Evolutionary conservation across 495 filamentous ascomycete genomes (phyloP).

Genomic region (Podospora anserina): DNA sequence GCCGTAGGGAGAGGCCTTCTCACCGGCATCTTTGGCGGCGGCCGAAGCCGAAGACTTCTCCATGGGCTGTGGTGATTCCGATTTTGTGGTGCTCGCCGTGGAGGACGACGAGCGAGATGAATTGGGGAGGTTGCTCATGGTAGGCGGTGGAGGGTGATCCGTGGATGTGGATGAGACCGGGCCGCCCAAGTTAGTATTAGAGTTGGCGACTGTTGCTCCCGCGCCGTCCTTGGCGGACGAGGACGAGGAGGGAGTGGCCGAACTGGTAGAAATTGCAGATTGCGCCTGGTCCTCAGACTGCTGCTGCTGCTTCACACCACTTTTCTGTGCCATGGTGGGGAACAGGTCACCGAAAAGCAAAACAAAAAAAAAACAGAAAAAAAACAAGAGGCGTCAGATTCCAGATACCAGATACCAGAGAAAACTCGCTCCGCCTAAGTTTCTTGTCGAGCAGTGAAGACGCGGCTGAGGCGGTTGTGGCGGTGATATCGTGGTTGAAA

Average conservation of each 20-base stretch:
- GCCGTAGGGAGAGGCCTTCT: conserved; percentile 71
- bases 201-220: conserved; percentile 4
- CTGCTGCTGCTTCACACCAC: conserved; percentile 1
- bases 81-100: conserved; percentile 16
- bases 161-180: conserved; percentile 2
- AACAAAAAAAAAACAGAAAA: neutral
- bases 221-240: neutral
- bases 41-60: neutral
- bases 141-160: conserved; percentile 23
- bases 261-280: conserved; percentile 4
- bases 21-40: conserved; percentile 17
- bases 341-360: neutral
- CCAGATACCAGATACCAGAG: conserved; percentile 12
- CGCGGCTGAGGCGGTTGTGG: conserved; percentile 9
- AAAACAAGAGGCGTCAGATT: neutral
- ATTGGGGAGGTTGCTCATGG: conserved; percentile 29
- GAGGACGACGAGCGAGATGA: neutral
- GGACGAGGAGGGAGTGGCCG: neutral
- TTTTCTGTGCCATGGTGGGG: conserved; percentile 8
- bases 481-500: neutral
- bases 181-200: conserved; percentile 5
- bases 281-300: neutral
- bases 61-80: conserved; percentile 27
- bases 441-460: conserved; percentile 14
- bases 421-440: conserved; percentile 1